A percentile compares a stretch with the other conserved stretches of the same genome.
Evolutionary conservation across 2,329 filamentous ascomycete genomes (phyloP).

Genomic region (Dothidotthia symphoricarpi): DNA sequence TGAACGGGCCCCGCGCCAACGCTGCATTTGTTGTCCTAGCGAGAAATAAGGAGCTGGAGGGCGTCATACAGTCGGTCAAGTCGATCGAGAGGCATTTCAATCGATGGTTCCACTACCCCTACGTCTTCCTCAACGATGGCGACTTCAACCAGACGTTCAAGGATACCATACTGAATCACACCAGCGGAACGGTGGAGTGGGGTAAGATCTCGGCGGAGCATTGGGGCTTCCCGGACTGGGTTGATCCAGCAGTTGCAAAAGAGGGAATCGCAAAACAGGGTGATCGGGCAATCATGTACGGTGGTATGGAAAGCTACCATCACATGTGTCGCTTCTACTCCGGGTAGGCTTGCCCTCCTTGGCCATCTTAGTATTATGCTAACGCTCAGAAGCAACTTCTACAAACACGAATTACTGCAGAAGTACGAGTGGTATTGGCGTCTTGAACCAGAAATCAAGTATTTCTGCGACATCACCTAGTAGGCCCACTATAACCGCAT

Average conservation of each 20-base stretch:
- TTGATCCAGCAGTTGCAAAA: slow-evolving; percentile 87
- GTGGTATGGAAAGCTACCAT: slow-evolving; percentile 97
- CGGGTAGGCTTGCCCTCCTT: slow-evolving; percentile 58
- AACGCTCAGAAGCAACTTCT: slow-evolving; percentile 70
- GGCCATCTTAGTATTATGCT: slow-evolving; percentile 5
- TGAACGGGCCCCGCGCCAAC: slow-evolving; percentile 77
- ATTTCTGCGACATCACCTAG: slow-evolving; percentile 99
- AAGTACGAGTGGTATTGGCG: slow-evolving; percentile 99
- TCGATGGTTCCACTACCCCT: slow-evolving; percentile 97
- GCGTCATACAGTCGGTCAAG: slow-evolving; percentile 94
- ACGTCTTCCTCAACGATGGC: slow-evolving; percentile 96
- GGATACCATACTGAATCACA: slow-evolving; percentile 82
- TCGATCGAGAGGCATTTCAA: slow-evolving; percentile 99
- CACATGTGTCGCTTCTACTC: slow-evolving; percentile 99
- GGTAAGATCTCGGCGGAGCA: slow-evolving; percentile 86
- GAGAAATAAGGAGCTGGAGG: slow-evolving; percentile 92
- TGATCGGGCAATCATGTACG: slow-evolving; percentile 98
- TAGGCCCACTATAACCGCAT: slow-evolving; percentile 47
- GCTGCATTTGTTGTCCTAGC: slow-evolving; percentile 94
- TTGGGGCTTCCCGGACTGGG: slow-evolving; percentile 98
- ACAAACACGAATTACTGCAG: slow-evolving; percentile 88
- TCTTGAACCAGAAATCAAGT: slow-evolving; percentile 97
- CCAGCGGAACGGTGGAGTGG: slow-evolving; percentile 84
- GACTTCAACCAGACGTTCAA: slow-evolving; percentile 96
- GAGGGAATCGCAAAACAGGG: slow-evolving; percentile 97